A percentile compares a stretch with the other conserved stretches of the same genome.
Conservation (phyloP, 225 moss, liverwort and hornwort species). For the Pseudisothecium myosuroides region DNA sequence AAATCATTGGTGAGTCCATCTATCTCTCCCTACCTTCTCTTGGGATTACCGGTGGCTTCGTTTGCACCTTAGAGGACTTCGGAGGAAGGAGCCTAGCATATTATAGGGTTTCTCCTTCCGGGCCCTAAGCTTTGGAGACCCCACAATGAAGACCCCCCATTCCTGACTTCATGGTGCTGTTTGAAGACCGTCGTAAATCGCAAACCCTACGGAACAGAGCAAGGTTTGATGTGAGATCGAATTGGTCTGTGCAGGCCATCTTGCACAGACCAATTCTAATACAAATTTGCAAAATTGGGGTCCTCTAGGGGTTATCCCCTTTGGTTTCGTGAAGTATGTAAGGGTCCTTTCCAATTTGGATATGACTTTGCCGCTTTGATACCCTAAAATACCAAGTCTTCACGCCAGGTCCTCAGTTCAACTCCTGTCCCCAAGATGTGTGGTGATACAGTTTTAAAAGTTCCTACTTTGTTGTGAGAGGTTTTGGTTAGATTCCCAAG, state of each 20-base stretch:
- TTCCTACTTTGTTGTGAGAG: neutral
- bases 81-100: neutral
- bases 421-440: neutral
- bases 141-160: neutral
- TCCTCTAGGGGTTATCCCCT: neutral
- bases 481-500: neutral
- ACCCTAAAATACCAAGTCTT: neutral
- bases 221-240: neutral
- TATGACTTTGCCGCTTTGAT: neutral
- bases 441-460: neutral
- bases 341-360: neutral
- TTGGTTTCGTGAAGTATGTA: neutral
- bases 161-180: neutral
- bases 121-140: neutral
- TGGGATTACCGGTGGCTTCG: neutral
- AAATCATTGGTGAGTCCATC: conserved; percentile 26
- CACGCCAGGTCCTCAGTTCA: neutral
- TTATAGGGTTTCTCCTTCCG: neutral
- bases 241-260: neutral
- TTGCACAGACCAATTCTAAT: neutral
- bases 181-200: neutral
- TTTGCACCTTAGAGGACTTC: neutral
- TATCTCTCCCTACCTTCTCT: neutral
- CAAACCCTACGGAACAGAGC: neutral
- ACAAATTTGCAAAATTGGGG: too few relatives aligned